Evolutionary conservation across 2,329 filamentous ascomycete species (phyloP).

Genomic region (Colletotrichum incanum): DNA sequence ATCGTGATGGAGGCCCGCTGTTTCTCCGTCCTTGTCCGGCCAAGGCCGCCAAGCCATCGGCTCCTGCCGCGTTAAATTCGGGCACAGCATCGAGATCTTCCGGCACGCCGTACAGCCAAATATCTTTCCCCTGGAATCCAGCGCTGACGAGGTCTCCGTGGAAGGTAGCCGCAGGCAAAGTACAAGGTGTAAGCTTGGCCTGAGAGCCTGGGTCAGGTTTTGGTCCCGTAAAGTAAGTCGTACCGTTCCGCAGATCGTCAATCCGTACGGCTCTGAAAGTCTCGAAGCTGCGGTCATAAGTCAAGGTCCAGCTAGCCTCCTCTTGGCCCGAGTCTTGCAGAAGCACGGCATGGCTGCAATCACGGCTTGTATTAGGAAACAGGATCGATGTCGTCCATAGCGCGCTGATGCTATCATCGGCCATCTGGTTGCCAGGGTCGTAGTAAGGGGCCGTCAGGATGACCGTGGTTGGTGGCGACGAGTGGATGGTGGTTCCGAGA

Average conservation of each 20-base stretch:
- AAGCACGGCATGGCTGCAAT: slow-evolving; percentile 83
- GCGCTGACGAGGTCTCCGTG: slow-evolving; percentile 81
- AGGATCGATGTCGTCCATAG: slow-evolving; percentile 91
- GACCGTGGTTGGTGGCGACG: slow-evolving; percentile 78
- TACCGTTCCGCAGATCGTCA: slow-evolving; percentile 82
- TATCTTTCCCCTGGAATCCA: slow-evolving; percentile 79
- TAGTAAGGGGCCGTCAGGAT: slow-evolving; percentile 86
- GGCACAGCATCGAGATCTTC: slow-evolving; percentile 78
- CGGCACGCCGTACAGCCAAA: slow-evolving; percentile 87
- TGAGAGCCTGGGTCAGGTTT: slow-evolving; percentile 66
- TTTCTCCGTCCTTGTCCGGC: slow-evolving; percentile 54
- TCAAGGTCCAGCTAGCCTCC: slow-evolving; percentile 83
- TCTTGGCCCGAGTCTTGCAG: slow-evolving; percentile 73
- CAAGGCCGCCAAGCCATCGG: slow-evolving; percentile 49
- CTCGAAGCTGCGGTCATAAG: slow-evolving; percentile 83
- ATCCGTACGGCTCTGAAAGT: slow-evolving; percentile 84
- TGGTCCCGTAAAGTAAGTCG: slow-evolving; percentile 85
- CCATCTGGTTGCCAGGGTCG: slow-evolving; percentile 77
- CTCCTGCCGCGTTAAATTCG: slow-evolving; percentile 53
- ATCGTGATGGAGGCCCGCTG: slow-evolving; percentile 60
- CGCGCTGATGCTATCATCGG: slow-evolving; percentile 78
- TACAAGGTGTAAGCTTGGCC: slow-evolving; percentile 76
- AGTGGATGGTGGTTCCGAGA: slow-evolving; percentile 80
- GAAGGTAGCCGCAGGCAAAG: slow-evolving; percentile 78
- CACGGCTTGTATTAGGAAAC: slow-evolving; percentile 84